Evolutionary conservation across 129 eudicot species (phyloP), one percentile per base, ranked within the genome.

Genomic region (Flaveria robusta): DNA sequence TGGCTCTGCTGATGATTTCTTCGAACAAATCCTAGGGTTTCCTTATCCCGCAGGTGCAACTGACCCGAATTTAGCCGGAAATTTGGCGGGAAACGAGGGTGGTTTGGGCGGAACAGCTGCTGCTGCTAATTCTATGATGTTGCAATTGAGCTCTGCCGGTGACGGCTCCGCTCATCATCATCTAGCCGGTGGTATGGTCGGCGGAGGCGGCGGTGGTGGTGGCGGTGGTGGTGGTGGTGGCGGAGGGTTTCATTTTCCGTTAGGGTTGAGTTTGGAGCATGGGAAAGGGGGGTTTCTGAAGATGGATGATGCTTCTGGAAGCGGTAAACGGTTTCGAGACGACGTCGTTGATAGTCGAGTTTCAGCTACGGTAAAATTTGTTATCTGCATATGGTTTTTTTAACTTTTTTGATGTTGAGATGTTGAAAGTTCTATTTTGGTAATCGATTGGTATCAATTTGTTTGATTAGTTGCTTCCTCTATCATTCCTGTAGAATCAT

Each of bases 201-300:
- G 77, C 5, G 77, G 76, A 11, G 78, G 37, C 11, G 79, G 83
- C 5, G 91, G 81, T 0, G 59, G 60, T n/a, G 74, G 47, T 10
- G 79, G 45, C 10, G 84, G 77, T 5, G 77, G 76, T 11, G 78
- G 37, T 19, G 79, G 83, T 8, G 91, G 81, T 0, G 92, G 89
- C 9, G 92, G 86, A 16, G 96, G 92, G 74, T 88, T 81, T 81
- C 88, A 83, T 62, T 93, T 85, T 78, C 98, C 98, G 29, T 74
- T 88, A 51, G 98, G 97, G 23, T 82, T 93, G 83, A 93, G 98
- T 75, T 91, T 93, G 64, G 98, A 93, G 70, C 98, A 90, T 65
- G 95, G 90, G 47, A 88, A 90, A 55, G 86, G 79, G 39, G 96
- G 89, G 82, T 87, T 83, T 68, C 20, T 86, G 74, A 89, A 88